These are phyloP conservation scores for Oryza glaberrima DNA, from an alignment of 176 grass and related monocot genomes.

Conservation along the genomic window DNA sequence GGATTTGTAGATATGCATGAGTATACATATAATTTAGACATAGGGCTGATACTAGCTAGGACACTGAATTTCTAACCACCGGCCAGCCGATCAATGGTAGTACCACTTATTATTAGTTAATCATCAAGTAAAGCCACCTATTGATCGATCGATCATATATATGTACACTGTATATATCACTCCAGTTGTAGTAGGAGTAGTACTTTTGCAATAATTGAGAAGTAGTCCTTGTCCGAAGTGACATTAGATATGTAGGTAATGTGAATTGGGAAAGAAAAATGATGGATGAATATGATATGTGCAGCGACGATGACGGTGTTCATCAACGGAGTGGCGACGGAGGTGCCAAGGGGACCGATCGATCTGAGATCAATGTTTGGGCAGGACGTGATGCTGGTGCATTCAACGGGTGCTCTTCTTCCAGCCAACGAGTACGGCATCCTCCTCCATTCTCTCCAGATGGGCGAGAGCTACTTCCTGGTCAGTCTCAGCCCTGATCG, in stretches of 20 bases:
- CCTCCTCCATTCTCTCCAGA: slow-evolving; percentile 77
- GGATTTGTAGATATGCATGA: neutral
- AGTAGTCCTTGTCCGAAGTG: neutral
- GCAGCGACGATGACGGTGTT: slow-evolving; percentile 80
- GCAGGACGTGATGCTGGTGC: slow-evolving; percentile 77
- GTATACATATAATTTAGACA: neutral
- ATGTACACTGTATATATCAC: neutral
- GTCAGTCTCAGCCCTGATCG: slow-evolving; percentile 31
- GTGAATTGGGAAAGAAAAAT: neutral
- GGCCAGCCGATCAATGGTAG: neutral
- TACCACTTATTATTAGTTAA: neutral
- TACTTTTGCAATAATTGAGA: neutral
- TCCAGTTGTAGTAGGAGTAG: neutral
- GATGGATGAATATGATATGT: neutral
- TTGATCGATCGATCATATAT: neutral
- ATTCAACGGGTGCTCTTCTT: slow-evolving; percentile 68
- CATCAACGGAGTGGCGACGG: slow-evolving; percentile 82
- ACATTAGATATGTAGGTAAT: neutral
- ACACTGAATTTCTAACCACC: neutral
- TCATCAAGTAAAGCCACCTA: neutral
- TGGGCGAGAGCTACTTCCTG: slow-evolving; percentile 95
- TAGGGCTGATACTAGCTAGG: neutral
- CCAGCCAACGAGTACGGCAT: slow-evolving; percentile 79
- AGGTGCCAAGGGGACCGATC: slow-evolving; percentile 80
- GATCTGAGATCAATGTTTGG: slow-evolving; percentile 80